Base-by-base conservation (phyloP, 805 yeast species). In the Pichia sporocuriosa region DNA sequence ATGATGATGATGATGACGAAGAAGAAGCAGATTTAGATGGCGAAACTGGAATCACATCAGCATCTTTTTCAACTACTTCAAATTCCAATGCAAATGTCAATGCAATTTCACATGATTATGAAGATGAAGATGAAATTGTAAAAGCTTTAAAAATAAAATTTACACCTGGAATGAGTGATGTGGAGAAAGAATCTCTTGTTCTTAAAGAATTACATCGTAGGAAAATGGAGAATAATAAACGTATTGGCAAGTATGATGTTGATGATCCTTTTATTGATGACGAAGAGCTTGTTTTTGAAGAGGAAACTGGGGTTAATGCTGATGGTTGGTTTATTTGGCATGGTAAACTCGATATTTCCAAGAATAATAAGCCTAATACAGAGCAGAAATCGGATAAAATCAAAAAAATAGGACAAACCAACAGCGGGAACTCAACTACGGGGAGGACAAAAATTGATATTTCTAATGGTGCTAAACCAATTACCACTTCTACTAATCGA, bases 201-300 rank as follows among this genome's bases (percentile, higher is more conserved):
- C 40, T 61, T 26, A 51, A 52, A 29, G 64, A 60, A 31, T 46
- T 61, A 16, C 63, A 60, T 36, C 44, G 60, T 29, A 62, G 58
- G 62, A 69, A 56, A 67, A 73, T 56, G 64, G 70, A 51, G 62
- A 70, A 45, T 56, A 82, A 82, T 54, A 74, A 88, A 40, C 76
- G 84, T 49, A 86, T 88, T 27, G 96, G 96, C 2, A 87, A 85
- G 56, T 93, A 93, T 62, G 98, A 93, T 58, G 69, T 77, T 37
- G 80, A 84, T 46, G 99, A 93, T 61, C 98, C 97, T 2, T 93
- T 93, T 56, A 93, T 93, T 44, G 99, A 93, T 64, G 98, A 93
- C 62, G 75, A 86, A 13, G 99, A 93, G 62, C 67, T 88, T 52
- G 74, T 78, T 43, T 84, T 93, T 84, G 98, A 93, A 62, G 96